Evolutionary conservation across 768 basidiomycete species (phyloP), one percentile per base, ranked within the genome.

Genomic region (Phlebiopsis flavidoalba): DNA sequence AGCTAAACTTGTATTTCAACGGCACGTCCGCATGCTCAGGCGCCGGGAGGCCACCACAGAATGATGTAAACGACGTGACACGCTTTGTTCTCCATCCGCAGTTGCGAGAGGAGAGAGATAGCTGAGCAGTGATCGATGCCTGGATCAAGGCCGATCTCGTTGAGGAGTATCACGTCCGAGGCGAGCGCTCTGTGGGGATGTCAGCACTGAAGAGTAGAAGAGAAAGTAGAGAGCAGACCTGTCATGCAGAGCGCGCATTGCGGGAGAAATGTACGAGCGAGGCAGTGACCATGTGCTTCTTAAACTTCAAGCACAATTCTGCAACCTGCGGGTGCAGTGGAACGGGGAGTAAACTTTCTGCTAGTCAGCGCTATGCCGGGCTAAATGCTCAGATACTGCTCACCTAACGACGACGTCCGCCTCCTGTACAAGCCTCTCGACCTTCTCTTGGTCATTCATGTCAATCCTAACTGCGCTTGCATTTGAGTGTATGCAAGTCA

Each of bases 41-140:
- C 0, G 88, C 87, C 0, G 95, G 95, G 4, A 98, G 77, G 1
- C 95, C 95, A 1, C 95, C 95, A 59, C 95, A 98, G 79, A 95
- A 95, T 0, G 92, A 94, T 1, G 84, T 84, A 71, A 96, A 97
- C 0, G 89, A 87, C 0, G 80, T 68, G 10, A 93, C 78, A 14
- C 75, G 71, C 70, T 85, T n/a, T 88, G 21, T 78, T 79, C 64
- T 83, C 72, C 8, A 72, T 67, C 40, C 77, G 77, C 3, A 89
- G 73, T 26, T 77, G 74, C 21, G 77, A 74, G 33, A 95, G 72
- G 15, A 96, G 76, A 0, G 86, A 81, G 67, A 93, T 81, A 0
- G 93, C 94, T 11, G 91, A 91, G 71, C 90, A 87, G 68, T 95
- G 93, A 72, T 95, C 93, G 58, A 95, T 86, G 1, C 93, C 93